These are phyloP conservation scores for Amaranthus tricolor DNA, from an alignment of 179 eudicot genomes.

Conservation along the genomic window DNA sequence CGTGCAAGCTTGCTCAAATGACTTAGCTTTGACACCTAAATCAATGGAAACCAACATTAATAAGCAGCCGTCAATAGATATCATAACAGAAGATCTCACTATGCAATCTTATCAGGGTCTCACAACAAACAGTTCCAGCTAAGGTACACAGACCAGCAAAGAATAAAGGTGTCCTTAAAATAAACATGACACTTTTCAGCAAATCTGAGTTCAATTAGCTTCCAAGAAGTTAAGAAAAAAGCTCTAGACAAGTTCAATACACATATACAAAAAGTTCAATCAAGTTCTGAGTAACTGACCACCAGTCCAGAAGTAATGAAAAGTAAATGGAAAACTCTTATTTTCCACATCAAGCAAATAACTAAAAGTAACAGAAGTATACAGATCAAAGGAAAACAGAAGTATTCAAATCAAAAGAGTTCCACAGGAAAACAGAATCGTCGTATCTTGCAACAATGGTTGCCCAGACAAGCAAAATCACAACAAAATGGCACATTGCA, in stretches of 20 bases:
- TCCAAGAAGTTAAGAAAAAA: too few relatives aligned
- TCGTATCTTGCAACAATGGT: background rate
- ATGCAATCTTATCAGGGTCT: background rate
- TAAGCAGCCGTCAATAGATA: constrained; percentile 6
- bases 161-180: background rate
- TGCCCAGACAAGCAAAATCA: background rate
- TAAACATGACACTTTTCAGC: too few relatives aligned
- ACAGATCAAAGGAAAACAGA: background rate
- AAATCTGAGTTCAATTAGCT: too few relatives aligned
- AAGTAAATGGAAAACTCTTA: background rate
- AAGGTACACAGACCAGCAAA: background rate
- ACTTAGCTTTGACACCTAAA: constrained; percentile 87
- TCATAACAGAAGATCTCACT: background rate
- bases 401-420: background rate
- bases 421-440: background rate
- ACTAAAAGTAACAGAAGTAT: background rate
- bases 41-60: background rate
- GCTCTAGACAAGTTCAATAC: too few relatives aligned
- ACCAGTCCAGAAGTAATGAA: too few relatives aligned
- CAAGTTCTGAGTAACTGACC: too few relatives aligned
- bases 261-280: background rate
- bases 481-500: background rate
- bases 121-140: background rate
- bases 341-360: background rate
- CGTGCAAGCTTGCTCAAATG: constrained; percentile 98